A percentile compares a stretch with the other conserved stretches of the same genome.
Evolutionary conservation across 768 basidiomycete species (phyloP).

Genomic region (Trametes gibbosa): DNA sequence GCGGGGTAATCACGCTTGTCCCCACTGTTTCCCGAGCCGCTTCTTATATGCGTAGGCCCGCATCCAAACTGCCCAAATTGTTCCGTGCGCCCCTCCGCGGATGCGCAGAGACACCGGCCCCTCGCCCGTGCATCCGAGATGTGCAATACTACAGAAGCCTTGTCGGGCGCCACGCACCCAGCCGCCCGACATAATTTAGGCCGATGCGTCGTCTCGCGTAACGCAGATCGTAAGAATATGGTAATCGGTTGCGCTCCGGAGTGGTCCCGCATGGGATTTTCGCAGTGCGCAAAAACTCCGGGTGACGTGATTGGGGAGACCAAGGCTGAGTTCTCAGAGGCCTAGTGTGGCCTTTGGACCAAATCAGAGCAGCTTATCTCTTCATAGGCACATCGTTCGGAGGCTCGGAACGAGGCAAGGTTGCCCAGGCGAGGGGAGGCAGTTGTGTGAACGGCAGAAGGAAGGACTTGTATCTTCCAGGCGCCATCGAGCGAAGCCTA

Average conservation of each 20-base stretch:
- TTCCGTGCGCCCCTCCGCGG: not conserved
- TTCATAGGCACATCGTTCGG: not conserved
- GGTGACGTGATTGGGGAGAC: constrained; percentile 15
- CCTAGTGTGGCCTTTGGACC: constrained; percentile 4
- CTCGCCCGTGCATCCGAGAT: constrained; percentile 15
- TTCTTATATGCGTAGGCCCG: constrained; percentile 8
- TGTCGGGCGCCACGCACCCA: not conserved
- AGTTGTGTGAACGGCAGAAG: constrained; percentile 7
- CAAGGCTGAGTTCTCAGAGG: constrained; percentile 10
- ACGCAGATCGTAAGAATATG: constrained; percentile 17
- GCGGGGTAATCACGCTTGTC: constrained; percentile 2
- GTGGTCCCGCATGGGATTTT: constrained; percentile 13
- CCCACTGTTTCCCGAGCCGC: not conserved
- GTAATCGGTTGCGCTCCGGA: constrained; percentile 16
- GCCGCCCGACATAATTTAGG: constrained; percentile 1
- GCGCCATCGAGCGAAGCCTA: constrained; percentile 3
- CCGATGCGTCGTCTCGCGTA: constrained; percentile 5
- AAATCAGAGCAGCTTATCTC: constrained; percentile 11
- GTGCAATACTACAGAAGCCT: constrained; percentile 7
- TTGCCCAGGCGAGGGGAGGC: constrained; percentile 9
- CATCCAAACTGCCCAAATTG: not conserved
- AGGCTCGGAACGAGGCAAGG: constrained; percentile 16
- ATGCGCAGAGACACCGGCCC: constrained; percentile 9
- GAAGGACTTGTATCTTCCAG: not conserved
- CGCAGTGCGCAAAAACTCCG: constrained; percentile 2